Conservation (phyloP, 176 grass and related monocot genomes). For the Carex myosuroides region DNA sequence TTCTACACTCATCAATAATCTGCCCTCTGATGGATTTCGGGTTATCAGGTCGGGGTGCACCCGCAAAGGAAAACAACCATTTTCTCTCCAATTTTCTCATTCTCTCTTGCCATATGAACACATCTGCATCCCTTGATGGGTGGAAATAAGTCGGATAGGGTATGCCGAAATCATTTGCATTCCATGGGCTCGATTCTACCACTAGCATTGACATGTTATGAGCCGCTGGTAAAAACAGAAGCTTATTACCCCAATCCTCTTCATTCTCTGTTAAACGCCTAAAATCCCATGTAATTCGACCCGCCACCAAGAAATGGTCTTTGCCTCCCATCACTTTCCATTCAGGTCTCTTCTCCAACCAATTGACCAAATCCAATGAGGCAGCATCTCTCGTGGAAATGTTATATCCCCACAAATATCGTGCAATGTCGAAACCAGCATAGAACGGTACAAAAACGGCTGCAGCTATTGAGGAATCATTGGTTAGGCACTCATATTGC, state of each 20-base stretch:
- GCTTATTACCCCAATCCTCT: slow-evolving; percentile 85
- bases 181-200: slow-evolving; percentile 93
- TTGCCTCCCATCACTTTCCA: slow-evolving; percentile 87
- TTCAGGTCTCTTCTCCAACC: slow-evolving; percentile 70
- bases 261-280: slow-evolving; percentile 61
- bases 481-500: slow-evolving; percentile 91
- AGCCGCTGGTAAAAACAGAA: slow-evolving; percentile 74
- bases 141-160: slow-evolving; percentile 96
- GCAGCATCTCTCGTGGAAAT: slow-evolving; percentile 56
- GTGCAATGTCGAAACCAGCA: slow-evolving; percentile 78
- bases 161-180: slow-evolving; percentile 83
- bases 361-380: slow-evolving; percentile 81
- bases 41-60: slow-evolving; percentile 85
- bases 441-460: slow-evolving; percentile 97
- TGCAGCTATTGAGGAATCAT: slow-evolving; percentile 65
- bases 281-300: slow-evolving; percentile 98
- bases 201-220: slow-evolving; percentile 97
- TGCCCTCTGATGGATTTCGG: slow-evolving; percentile 74
- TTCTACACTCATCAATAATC: slow-evolving; percentile 79
- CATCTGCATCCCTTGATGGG: slow-evolving; percentile 74
- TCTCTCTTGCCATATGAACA: slow-evolving; percentile 84
- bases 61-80: slow-evolving; percentile 88
- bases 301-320: slow-evolving; percentile 88
- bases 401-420: slow-evolving; percentile 93
- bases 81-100: slow-evolving; percentile 78